phyloP scores from a whole-genome alignment of 73 alveolate species.

The Paramecium pentaurelia region DNA sequence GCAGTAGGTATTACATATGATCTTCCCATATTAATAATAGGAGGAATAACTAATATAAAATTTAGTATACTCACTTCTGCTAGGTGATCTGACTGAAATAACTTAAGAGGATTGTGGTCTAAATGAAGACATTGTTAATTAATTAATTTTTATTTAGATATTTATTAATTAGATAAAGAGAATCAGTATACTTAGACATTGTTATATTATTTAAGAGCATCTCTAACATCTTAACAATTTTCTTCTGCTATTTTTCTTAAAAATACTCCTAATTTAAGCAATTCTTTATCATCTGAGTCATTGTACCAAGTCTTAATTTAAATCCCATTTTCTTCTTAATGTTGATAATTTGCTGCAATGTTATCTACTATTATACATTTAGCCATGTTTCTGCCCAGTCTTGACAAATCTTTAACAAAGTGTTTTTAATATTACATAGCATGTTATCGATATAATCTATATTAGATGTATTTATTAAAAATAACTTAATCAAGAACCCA shows the following conservation, averaged over 20 bases:
- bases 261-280: conserved; percentile 82
- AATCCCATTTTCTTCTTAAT: conserved; percentile 92
- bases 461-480: conserved; percentile 65
- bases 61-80: neutral
- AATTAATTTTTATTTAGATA: neutral
- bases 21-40: neutral
- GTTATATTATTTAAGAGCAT: conserved; percentile 67
- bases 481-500: conserved; percentile 88
- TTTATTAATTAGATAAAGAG: neutral
- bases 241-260: conserved; percentile 81
- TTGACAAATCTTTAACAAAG: conserved; percentile 87
- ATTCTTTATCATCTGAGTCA: conserved; percentile 73
- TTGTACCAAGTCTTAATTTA: conserved; percentile 85
- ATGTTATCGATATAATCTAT: conserved; percentile 91
- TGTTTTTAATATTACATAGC: conserved; percentile 79
- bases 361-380: conserved; percentile 92
- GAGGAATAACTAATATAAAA: neutral
- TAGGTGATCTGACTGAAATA: neutral
- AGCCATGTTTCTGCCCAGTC: conserved; percentile 90
- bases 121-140: neutral
- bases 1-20: neutral
- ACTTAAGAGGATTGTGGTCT: neutral
- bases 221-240: conserved; percentile 87
- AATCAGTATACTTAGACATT: neutral
- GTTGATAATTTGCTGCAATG: conserved; percentile 89